Evolutionary conservation across 441 rosid genomes (phyloP), one percentile per base, ranked within the genome.

Genomic region (Erodium moschatum): DNA sequence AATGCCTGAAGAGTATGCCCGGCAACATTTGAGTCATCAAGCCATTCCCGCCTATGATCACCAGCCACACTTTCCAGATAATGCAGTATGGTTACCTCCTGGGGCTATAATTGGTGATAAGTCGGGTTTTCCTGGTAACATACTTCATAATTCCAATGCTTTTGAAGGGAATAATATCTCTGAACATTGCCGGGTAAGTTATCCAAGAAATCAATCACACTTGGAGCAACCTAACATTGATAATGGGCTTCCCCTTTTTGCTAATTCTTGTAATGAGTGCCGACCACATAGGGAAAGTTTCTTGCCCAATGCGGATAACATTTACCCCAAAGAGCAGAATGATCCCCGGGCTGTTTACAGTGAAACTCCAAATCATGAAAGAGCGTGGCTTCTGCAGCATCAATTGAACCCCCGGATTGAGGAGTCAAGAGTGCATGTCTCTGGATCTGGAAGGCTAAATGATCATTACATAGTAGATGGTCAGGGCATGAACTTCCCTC

Each of bases 71-170:
- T 77, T 75, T 79, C 76, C 87, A 27, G 99, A 94, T 21, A 89
- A 77, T 83, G 81, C 84, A 66, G 77, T 81, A 16, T 84, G 96
- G 99, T 83, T 91, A 77, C 95, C 90, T n/a, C 69, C 86, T 72
- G 92, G 89, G 73, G 76, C 82, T 72, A 75, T 81, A 66, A 61
- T 85, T 21, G 84, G 85, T 71, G 92, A 91, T 74, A 90, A 83
- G 83, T 76, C 83, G 64, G 91, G 93, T 70, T 88, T 89, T 80
- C 96, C 94, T 0, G 87, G 92, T 72, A 85, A 89, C 72, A 75
- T 90, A 73, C 72, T 80, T 74, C 92, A 87, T 66, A 85, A 85
- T 75, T 85, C 75, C 62, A 75, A 80, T 81, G 80, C 77, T 71
- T 78, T 80, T 88, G 97, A 29, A 29, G 31, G 31, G 31, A 29